A percentile compares a stretch with the other conserved stretches of the same genome.
Evolutionary conservation across 1,139 yeast genomes (phyloP).

Genomic region (Yamadazyma conglobata): DNA sequence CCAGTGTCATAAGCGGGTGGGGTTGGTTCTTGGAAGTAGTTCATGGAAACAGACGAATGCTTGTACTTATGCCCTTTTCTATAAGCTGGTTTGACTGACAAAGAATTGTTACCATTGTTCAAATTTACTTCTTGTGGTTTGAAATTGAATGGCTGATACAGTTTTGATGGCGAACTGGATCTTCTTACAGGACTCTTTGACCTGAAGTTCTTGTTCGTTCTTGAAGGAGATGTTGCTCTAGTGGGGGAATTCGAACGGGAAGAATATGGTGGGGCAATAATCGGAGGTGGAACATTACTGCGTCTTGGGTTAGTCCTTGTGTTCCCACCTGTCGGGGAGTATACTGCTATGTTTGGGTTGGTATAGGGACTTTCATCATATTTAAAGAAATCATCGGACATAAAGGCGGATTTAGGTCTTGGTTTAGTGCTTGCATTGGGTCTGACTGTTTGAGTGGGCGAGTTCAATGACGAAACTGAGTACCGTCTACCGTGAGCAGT

Average conservation of each 20-base stretch:
- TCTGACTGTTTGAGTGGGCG: slow-evolving; percentile 15
- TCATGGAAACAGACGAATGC: slow-evolving; percentile 96
- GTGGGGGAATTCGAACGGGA: slow-evolving; percentile 27
- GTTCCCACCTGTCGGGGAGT: slow-evolving; percentile 6
- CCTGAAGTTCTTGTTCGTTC: slow-evolving; percentile 25
- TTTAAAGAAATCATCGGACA: slow-evolving; percentile 13
- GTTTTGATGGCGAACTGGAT: slow-evolving; percentile 29
- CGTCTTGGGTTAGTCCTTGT: slow-evolving; percentile 9
- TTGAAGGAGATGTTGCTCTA: slow-evolving; percentile 31
- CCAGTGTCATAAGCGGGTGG: slow-evolving; percentile 22
- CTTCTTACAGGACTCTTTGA: slow-evolving; percentile 32
- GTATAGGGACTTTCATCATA: slow-evolving; percentile 9
- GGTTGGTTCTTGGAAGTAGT: slow-evolving; percentile 90
- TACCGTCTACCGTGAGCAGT: slow-evolving; percentile 17
- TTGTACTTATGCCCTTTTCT: slow-evolving; percentile 94
- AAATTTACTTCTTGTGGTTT: slow-evolving; percentile 40
- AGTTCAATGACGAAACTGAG: slow-evolving; percentile 21
- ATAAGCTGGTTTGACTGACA: slow-evolving; percentile 55
- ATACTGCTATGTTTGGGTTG: slow-evolving; percentile 2
- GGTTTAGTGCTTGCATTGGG: slow-evolving; percentile 19
- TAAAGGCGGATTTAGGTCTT: slow-evolving; percentile 39
- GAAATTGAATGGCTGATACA: slow-evolving; percentile 42
- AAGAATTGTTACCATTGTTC: slow-evolving; percentile 24
- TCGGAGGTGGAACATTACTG: slow-evolving; percentile 14
- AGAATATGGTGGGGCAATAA: slow-evolving; percentile 15